A percentile compares a stretch with the other conserved stretches of the same genome.
Conservation (phyloP, 2,329 filamentous ascomycete genomes). For the Cladosporium oxysporum region DNA sequence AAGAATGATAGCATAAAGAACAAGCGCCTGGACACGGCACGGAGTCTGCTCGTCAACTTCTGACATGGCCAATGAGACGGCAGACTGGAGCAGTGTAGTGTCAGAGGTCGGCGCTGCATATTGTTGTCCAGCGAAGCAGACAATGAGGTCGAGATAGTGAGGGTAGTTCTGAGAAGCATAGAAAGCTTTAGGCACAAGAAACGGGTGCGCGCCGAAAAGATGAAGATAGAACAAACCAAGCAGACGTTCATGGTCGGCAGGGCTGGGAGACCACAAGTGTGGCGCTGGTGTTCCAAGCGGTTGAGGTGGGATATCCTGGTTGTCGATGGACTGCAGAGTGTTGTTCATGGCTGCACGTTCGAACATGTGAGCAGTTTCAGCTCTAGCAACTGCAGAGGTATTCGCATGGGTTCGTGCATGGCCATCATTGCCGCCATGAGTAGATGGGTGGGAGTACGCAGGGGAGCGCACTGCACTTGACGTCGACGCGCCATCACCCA, state of each 20-base stretch:
- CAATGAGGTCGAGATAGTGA: constrained; percentile 53
- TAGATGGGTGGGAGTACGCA: neutral
- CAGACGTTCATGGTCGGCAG: constrained; percentile 42
- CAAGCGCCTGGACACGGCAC: constrained; percentile 72
- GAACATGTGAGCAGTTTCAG: neutral
- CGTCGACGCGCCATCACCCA: constrained; percentile 29
- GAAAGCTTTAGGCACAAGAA: constrained; percentile 53
- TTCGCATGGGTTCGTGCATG: constrained; percentile 27
- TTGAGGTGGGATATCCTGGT: neutral
- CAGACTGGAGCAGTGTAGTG: constrained; percentile 1
- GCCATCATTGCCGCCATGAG: neutral
- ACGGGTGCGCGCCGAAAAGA: constrained; percentile 59
- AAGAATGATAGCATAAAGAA: constrained; percentile 74
- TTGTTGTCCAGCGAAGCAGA: constrained; percentile 59
- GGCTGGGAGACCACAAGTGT: constrained; percentile 18
- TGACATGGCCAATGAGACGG: constrained; percentile 57
- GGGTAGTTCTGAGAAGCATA: constrained; percentile 46
- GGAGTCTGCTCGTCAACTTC: constrained; percentile 26
- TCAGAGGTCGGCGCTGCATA: constrained; percentile 49
- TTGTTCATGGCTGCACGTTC: neutral
- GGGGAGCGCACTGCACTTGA: neutral
- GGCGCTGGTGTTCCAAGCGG: constrained; percentile 36
- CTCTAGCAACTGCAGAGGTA: neutral
- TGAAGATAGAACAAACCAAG: constrained; percentile 57
- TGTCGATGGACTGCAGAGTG: neutral